phyloP scores from a whole-genome alignment of 192 early-diverging fungal genomes.

The Chytriomyces sp. region DNA sequence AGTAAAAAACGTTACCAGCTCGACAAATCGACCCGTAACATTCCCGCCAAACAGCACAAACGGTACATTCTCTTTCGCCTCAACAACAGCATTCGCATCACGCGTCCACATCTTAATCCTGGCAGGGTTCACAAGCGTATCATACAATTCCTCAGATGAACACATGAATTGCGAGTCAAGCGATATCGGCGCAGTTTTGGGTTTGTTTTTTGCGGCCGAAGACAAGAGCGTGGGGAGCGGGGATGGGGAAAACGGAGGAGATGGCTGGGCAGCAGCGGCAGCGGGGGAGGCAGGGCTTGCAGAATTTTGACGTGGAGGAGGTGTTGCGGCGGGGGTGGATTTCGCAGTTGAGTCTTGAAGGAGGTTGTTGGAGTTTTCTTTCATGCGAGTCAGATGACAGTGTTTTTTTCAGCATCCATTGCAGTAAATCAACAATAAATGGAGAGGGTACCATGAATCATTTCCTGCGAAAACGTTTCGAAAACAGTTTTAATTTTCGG shows the following conservation, averaged over 20 bases:
- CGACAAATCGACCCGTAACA: not conserved
- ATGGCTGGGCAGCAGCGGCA: slow-evolving; percentile 69
- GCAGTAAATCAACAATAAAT: too few species aligned
- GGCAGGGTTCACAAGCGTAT: slow-evolving; percentile 74
- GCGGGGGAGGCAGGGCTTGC: slow-evolving; percentile 38
- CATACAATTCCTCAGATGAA: slow-evolving; percentile 80
- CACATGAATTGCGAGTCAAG: slow-evolving; percentile 83
- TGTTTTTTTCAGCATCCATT: not conserved
- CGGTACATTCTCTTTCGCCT: slow-evolving; percentile 23
- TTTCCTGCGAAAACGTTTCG: slow-evolving; percentile 66
- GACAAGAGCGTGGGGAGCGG: slow-evolving; percentile 21
- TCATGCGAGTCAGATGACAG: not conserved
- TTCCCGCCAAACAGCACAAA: slow-evolving; percentile 9
- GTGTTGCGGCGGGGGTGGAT: not conserved
- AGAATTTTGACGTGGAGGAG: not conserved
- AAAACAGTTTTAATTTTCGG: slow-evolving; percentile 50
- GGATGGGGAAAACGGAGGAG: slow-evolving; percentile 56
- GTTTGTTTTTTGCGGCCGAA: slow-evolving; percentile 42
- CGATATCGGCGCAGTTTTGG: slow-evolving; percentile 58
- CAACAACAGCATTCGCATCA: slow-evolving; percentile 71
- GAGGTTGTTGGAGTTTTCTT: slow-evolving; percentile 26
- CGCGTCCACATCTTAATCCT: slow-evolving; percentile 77
- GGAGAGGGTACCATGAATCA: slow-evolving; percentile 60
- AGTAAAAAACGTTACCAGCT: too few species aligned
- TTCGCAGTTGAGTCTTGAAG: not conserved